Base-by-base conservation (phyloP, 768 basidiomycete genomes). In the Boletus subcaerulescens region DNA sequence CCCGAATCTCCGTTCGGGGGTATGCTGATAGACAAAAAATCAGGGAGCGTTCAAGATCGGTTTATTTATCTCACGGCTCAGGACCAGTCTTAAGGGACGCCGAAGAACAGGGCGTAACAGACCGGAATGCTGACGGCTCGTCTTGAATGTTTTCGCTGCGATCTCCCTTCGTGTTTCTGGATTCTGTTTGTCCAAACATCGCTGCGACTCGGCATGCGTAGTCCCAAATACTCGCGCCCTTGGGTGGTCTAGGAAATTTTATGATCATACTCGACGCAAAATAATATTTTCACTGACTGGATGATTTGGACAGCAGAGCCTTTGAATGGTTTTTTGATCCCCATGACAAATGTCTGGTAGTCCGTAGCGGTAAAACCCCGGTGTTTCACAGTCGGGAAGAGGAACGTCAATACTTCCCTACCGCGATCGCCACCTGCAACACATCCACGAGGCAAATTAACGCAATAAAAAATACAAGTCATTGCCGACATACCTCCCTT, bases 321-420 rank as follows among this genome's bases (percentile, higher is more conserved):
- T 26, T 0, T 1, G 12, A 59, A 1, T 35, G 41, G 33, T 15
- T 55, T 61, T 49, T 22, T 58, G 32, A 67, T 49, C n/a, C 38
- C 46, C 12, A 31, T 41, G 45, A 53, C 54, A 33, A 71, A 59
- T 6, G 0, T 47, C 33, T 70, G 69, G 35, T 73, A 71, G 10
- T 1, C 11, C 15, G 70, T 68, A 5, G 0, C 0, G n/a, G 44
- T 20, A 52, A 67, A 70, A 31, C 53, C 59, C 10, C 52, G 53
- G 18, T 58, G 32, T 24, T 57, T 54, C 24, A 39, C 15, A 35
- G 62, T 64, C 13, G 69, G 61, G 49, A 73, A 61, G 29, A 50
- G 56, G 35, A 71, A 61, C 10, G 62, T 51, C 15, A 73, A 47
- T 8, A 2, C 0, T 10, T 22, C 59, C 15, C 1, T 33, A 20